phyloP scores from a whole-genome alignment of 108 stramenopile species.

The Schizochytrium sp. region DNA sequence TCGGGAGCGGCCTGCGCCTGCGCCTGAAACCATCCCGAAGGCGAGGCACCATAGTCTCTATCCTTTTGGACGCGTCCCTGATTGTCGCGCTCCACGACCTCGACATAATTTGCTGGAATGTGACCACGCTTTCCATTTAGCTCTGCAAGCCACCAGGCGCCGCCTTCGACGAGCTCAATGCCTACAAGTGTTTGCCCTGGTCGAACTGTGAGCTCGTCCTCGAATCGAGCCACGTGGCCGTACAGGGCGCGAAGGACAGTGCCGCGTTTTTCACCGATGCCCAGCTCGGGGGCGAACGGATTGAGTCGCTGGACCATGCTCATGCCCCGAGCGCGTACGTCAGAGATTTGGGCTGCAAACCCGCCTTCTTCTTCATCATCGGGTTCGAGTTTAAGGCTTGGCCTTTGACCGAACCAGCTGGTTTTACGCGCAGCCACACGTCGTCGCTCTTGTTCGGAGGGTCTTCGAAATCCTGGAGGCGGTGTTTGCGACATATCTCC shows the following conservation, averaged over 20 bases:
- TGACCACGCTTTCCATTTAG: not conserved
- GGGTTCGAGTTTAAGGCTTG: not conserved
- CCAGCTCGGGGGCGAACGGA: not conserved
- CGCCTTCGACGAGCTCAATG: not conserved
- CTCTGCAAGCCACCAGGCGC: conserved; percentile 9
- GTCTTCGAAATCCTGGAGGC: not conserved
- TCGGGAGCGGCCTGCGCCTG: not conserved
- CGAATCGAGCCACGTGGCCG: not conserved
- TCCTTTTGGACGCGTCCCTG: not conserved
- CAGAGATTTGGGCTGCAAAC: not conserved
- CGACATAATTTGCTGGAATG: not conserved
- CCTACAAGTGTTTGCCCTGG: not conserved
- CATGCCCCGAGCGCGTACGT: not conserved
- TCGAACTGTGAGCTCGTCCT: conserved; percentile 1
- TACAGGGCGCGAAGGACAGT: not conserved
- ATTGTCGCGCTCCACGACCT: not conserved
- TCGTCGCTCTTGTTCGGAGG: not conserved
- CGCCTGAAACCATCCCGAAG: not conserved
- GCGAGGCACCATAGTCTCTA: not conserved
- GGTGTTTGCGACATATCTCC: not conserved
- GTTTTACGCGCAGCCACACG: not conserved
- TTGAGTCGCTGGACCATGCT: not conserved
- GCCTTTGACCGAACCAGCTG: not conserved
- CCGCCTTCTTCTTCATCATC: not conserved
- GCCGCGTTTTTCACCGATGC: not conserved